Base-by-base conservation (phyloP, 371 early-diverging fungal species). In the Rhizomucor pusillus region DNA sequence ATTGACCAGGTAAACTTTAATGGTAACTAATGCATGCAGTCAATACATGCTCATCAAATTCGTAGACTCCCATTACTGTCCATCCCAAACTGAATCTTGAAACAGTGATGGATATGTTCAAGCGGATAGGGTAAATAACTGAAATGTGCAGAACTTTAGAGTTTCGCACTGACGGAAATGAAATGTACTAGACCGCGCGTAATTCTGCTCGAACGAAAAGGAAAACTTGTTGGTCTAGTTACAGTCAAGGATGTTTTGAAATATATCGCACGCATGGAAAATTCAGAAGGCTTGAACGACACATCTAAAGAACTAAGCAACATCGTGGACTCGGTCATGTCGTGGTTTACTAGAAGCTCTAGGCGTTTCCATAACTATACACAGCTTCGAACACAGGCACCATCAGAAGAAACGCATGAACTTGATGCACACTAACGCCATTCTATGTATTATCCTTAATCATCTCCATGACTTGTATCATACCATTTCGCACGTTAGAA, bases 51-150 rank as follows among this genome's bases (percentile, higher is more conserved):
- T 37, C 13, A 50, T 44, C 40, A 24, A 48, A 43, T 35, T 24
- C 36, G 22, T 45, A 82, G 77, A 91, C 92, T 5, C 97, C 98
- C 0, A 81, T 95, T 19, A 86, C 89, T 0, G 89, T 97, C 4
- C 80, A 88, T 24, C 86, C 90, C 2, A 80, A 81, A 41, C 69
- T 88, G n/a, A 82, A 94, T 4, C 73, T 93, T 24, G 98, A 95
- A 56, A 86, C 93, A 0, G 93, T 91, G 0, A 73, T 88, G 60
- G 95, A 95, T 69, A 79, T 98, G 59, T 96, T 98, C 68, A 89
- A 90, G 48, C 92, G 94, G 66, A 70, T 98, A 50, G 98, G 94
- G 81, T 77, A 62, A 57, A 47, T 43, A 25, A 5, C 16, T 3
- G 19, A 24, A 16, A 29, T 3, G 33, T 1, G 10, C 19, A 20